A percentile compares a stretch with the other conserved stretches of the same genome.
Conservation (phyloP, 2,329 filamentous ascomycete genomes). For the Fonsecaea multimorphosa region DNA sequence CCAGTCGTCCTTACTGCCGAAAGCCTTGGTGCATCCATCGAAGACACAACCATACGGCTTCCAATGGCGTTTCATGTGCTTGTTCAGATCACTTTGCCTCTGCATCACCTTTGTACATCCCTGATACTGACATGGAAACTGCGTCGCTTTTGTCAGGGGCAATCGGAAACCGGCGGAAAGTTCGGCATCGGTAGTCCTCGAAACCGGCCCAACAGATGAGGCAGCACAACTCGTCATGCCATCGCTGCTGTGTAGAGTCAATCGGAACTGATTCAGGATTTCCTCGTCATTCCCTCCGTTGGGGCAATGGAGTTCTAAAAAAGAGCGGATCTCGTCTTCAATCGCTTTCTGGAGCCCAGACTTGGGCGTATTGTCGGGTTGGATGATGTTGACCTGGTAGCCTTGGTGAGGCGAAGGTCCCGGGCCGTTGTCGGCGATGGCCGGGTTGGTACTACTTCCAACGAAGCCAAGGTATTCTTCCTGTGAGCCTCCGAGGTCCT, state of each 20-base stretch:
- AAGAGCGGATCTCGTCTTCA: constrained; percentile 28
- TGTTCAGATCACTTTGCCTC: constrained; percentile 59
- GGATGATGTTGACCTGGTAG: constrained; percentile 20
- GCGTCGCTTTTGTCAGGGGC: constrained; percentile 12
- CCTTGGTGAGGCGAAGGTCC: constrained; percentile 14
- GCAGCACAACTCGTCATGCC: constrained; percentile 20
- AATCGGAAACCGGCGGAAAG: constrained; percentile 2
- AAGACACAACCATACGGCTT: constrained; percentile 85
- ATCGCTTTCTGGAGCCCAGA: constrained; percentile 18
- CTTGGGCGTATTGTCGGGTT: constrained; percentile 13
- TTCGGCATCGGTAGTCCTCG: constrained; percentile 12
- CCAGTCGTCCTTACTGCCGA: constrained; percentile 95
- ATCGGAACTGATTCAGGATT: constrained; percentile 22
- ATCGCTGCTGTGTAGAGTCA: constrained; percentile 15
- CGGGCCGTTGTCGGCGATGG: constrained; percentile 2
- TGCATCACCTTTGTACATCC: constrained; percentile 32
- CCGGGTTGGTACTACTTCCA: constrained; percentile 12
- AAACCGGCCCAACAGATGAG: constrained; percentile 15
- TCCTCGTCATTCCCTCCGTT: constrained; percentile 25
- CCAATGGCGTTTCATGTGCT: constrained; percentile 81
- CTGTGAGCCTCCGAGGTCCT: constrained; percentile 21
- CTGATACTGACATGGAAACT: constrained; percentile 19
- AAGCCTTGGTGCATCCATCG: constrained; percentile 69
- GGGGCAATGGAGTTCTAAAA: constrained; percentile 21
- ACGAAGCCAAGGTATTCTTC: constrained; percentile 28